Evolutionary conservation across 352 stramenopile species (phyloP).

Genomic region (Phytophthora citrophthora): DNA sequence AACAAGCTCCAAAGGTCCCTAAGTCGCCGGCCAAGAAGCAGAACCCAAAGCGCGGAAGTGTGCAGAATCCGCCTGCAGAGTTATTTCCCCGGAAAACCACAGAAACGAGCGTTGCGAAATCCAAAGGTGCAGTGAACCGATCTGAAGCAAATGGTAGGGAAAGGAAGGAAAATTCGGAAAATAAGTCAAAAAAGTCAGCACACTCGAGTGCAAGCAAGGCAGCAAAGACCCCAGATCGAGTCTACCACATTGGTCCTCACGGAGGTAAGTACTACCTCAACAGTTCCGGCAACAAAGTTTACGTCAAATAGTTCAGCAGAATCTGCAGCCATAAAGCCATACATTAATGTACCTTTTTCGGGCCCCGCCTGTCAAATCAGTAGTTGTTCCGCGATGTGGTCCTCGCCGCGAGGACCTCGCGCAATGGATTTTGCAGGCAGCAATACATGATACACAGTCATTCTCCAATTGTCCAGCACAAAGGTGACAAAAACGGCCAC

Average conservation of each 20-base stretch:
- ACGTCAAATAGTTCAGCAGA: too few relatives aligned
- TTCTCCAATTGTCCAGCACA: too few relatives aligned
- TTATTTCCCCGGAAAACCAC: not conserved
- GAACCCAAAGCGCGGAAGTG: conserved; percentile 21
- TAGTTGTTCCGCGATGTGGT: too few relatives aligned
- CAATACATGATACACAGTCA: too few relatives aligned
- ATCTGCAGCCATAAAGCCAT: too few relatives aligned
- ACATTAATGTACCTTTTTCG: too few relatives aligned
- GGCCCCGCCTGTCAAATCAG: too few relatives aligned
- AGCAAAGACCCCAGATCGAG: conserved; percentile 7
- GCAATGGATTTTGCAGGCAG: too few relatives aligned
- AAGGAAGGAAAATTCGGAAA: conserved; percentile 4
- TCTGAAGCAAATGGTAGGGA: not conserved
- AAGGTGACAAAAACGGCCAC: too few relatives aligned
- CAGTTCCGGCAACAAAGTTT: conserved; percentile 35
- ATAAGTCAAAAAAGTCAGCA: conserved; percentile 12
- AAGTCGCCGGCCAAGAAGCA: conserved; percentile 32
- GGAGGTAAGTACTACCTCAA: conserved; percentile 42
- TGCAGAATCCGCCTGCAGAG: not conserved
- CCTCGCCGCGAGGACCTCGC: too few relatives aligned
- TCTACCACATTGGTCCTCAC: conserved; percentile 27
- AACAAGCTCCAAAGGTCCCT: conserved; percentile 1
- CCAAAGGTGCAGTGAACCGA: conserved; percentile 11
- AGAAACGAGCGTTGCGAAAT: not conserved
- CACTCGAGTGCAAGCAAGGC: conserved; percentile 4